Evolutionary conservation across 805 yeast genomes (phyloP), one percentile per base, ranked within the genome.

Genomic region (Candida taoyuanica): DNA sequence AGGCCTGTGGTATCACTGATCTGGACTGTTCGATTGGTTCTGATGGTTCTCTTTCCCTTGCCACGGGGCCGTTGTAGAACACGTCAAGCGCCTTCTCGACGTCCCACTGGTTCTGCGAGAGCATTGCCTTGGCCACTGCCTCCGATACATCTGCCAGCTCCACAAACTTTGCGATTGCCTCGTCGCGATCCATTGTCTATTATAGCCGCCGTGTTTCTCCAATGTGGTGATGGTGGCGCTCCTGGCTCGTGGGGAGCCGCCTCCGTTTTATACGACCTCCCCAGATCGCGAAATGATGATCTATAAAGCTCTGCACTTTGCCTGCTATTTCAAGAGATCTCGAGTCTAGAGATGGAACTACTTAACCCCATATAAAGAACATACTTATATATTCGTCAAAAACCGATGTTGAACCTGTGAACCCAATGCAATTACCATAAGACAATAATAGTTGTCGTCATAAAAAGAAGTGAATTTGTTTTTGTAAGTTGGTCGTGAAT

Each of bases 401-500:
- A 45, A 38, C 68, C 71, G 72, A 67, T 67, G 72, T 67, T 67
- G 72, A 67, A 64, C 71, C 67, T 60, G 52, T 58, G 53, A 52
- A 48, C 48, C 53, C 50, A 48, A 55, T 49, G 52, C 50, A 43
- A 39, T 37, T 46, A 46, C 54, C 48, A 43, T 40, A 38, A 37
- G 38, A 40, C 47, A 43, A 34, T 39, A 36, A 38, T 37, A 33
- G 30, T 33, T 11, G 24, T 21, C 24, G 24, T 21, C 33, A 36
- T 33, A 36, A 29, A 37, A 43, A 46, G 43, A 44, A 40, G 43
- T 40, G 43, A 47, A 39, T 31, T 43, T 37, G 21, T 37, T 29
- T 34, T 29, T 27, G 30, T 28, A 21, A 21, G 31, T 30, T 32
- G 30, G 30, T 43, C 28, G 40, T 36, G 30, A 44, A 33, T 47